These are phyloP conservation scores for Pythium monospermum DNA, from an alignment of 352 stramenopile genomes.

Conservation along the genomic window DNA sequence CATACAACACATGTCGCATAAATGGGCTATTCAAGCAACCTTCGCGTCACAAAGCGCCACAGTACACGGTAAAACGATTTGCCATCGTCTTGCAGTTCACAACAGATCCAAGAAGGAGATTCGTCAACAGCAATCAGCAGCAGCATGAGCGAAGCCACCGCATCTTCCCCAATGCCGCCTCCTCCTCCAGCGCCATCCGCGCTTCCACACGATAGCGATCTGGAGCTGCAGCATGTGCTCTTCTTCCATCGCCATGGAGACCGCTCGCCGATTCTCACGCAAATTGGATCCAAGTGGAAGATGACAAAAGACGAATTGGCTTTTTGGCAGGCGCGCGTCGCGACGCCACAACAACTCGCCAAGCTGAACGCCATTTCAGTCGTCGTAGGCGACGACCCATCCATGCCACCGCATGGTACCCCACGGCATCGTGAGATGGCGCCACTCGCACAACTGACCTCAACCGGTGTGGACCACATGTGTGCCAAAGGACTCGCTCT, in stretches of 20 bases:
- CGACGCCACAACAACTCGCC: conserved; percentile 44
- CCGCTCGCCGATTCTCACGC: conserved; percentile 62
- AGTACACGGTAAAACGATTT: not conserved
- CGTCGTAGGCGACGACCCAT: conserved; percentile 39
- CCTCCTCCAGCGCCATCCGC: not conserved
- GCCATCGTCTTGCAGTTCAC: not conserved
- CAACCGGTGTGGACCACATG: conserved; percentile 71
- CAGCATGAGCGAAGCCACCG: conserved; percentile 11
- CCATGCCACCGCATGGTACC: conserved; percentile 36
- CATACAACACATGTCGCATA: conserved; percentile 20
- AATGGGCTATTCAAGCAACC: conserved; percentile 8
- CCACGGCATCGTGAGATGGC: conserved; percentile 33
- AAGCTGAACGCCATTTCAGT: conserved; percentile 40
- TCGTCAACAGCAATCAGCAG: conserved; percentile 8
- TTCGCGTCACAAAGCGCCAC: conserved; percentile 18
- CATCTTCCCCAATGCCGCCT: not conserved
- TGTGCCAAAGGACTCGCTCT: conserved; percentile 47
- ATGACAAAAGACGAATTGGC: conserved; percentile 48
- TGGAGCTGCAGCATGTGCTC: conserved; percentile 65
- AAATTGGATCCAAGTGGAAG: conserved; percentile 43
- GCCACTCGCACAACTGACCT: conserved; percentile 56
- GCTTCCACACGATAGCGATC: conserved; percentile 13
- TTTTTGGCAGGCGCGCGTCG: conserved; percentile 58
- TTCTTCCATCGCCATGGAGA: conserved; percentile 82
- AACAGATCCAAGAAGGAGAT: not conserved